Evolutionary conservation across 1,284 basidiomycete genomes (phyloP).

Genomic region (Mycosarcoma maydis): DNA sequence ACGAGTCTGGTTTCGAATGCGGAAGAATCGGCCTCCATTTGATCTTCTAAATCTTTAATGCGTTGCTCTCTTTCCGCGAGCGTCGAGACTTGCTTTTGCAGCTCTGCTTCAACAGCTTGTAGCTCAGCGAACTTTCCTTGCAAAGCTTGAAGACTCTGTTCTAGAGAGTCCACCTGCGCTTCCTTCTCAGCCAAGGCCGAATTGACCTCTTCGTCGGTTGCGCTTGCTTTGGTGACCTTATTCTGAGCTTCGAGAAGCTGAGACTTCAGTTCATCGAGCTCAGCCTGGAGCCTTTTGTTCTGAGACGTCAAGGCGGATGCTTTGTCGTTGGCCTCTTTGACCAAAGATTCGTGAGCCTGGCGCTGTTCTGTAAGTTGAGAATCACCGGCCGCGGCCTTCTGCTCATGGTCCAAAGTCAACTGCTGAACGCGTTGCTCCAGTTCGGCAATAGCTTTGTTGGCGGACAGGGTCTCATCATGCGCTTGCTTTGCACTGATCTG

Average conservation of each 20-base stretch:
- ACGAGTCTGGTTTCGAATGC: conserved; percentile 23
- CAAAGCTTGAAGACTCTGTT: conserved; percentile 13
- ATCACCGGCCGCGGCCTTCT: conserved; percentile 9
- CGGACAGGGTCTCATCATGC: conserved; percentile 17
- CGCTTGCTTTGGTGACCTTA: conserved; percentile 21
- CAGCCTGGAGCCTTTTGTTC: conserved; percentile 25
- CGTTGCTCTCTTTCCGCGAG: conserved; percentile 10
- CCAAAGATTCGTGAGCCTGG: conserved; percentile 23
- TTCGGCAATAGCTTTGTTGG: conserved; percentile 13
- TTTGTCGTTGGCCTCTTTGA: conserved; percentile 25
- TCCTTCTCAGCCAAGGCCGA: conserved; percentile 35
- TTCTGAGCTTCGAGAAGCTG: conserved; percentile 22
- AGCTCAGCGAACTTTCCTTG: conserved; percentile 14
- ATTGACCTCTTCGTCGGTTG: conserved; percentile 21
- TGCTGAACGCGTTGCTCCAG: conserved; percentile 29
- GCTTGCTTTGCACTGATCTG: conserved; percentile 21
- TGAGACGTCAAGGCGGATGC: conserved; percentile 12
- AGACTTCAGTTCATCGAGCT: conserved; percentile 17
- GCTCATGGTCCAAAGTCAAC: conserved; percentile 25
- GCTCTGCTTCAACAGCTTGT: conserved; percentile 10
- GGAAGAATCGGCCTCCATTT: conserved; percentile 21
- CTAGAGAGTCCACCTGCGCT: conserved; percentile 14
- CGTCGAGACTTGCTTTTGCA: conserved; percentile 7
- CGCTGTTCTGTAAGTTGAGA: conserved; percentile 25
- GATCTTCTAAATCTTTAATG: conserved; percentile 10